Evolutionary conservation across 495 filamentous ascomycete genomes (phyloP).

Genomic region (Hypoxylon intermedium): DNA sequence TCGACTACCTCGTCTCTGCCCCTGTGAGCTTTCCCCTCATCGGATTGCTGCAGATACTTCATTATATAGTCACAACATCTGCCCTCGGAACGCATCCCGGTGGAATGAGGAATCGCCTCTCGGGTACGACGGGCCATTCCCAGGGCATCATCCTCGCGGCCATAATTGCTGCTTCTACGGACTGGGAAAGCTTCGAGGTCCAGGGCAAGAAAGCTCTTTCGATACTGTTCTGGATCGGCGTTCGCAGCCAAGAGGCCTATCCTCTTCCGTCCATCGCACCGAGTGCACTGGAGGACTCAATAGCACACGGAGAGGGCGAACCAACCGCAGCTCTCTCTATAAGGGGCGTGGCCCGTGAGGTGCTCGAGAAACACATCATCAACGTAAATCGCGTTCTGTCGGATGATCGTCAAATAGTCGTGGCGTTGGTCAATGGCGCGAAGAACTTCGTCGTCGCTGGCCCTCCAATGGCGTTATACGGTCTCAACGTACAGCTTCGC

Average conservation of each 20-base stretch:
- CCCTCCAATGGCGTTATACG: conserved; percentile 85
- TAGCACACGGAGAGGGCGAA: conserved; percentile 79
- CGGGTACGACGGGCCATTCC: conserved; percentile 85
- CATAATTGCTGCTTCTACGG: conserved; percentile 75
- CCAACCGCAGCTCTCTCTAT: conserved; percentile 90
- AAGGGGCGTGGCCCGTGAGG: conserved; percentile 72
- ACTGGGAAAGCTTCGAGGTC: conserved; percentile 78
- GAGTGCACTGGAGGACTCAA: conserved; percentile 78
- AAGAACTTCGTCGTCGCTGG: conserved; percentile 90
- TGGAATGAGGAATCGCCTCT: conserved; percentile 71
- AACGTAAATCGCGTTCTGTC: conserved; percentile 84
- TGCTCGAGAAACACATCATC: conserved; percentile 82
- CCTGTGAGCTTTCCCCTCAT: conserved; percentile 91
- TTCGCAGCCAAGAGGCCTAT: conserved; percentile 86
- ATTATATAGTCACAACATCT: conserved; percentile 83
- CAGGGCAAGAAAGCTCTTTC: conserved; percentile 74
- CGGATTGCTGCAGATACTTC: conserved; percentile 81
- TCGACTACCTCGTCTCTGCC: conserved; percentile 95
- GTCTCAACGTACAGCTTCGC: conserved; percentile 80
- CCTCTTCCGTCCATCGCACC: conserved; percentile 85
- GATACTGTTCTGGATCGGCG: conserved; percentile 90
- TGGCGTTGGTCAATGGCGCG: conserved; percentile 85
- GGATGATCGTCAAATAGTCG: conserved; percentile 77
- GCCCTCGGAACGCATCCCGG: conserved; percentile 80
- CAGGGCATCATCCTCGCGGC: conserved; percentile 88